These are phyloP conservation scores for Chaetomiaceae sp. DNA, from an alignment of 2,329 filamentous ascomycete species.

Conservation along the genomic window DNA sequence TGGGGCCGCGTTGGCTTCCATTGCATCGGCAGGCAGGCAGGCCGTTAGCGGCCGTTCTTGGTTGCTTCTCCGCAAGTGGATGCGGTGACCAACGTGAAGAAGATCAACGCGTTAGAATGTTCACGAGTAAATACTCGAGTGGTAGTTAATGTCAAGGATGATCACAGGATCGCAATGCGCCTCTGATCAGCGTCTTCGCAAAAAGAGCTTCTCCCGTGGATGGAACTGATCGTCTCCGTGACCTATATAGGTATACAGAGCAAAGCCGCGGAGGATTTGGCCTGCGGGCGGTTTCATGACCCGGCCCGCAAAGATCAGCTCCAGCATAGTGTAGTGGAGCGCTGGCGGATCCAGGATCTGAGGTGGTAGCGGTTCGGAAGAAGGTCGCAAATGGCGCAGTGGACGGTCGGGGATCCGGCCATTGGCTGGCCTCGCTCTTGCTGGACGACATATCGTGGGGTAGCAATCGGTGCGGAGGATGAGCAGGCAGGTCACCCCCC, in stretches of 20 bases:
- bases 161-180: too few species aligned
- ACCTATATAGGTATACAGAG: background rate
- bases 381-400: conserved; percentile 12
- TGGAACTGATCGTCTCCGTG: too few species aligned
- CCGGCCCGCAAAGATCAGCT: conserved; percentile 7
- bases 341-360: conserved; percentile 20
- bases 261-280: background rate
- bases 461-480: conserved; percentile 7
- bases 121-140: too few species aligned
- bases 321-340: conserved; percentile 1
- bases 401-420: conserved; percentile 4
- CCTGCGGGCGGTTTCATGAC: background rate
- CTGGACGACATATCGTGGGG: conserved; percentile 9
- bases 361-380: conserved; percentile 17
- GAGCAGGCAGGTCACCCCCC: background rate
- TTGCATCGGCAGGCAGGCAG: too few species aligned
- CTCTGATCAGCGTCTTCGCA: too few species aligned
- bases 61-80: too few species aligned
- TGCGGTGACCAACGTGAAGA: too few species aligned
- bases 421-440: conserved; percentile 1
- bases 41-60: too few species aligned
- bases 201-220: too few species aligned
- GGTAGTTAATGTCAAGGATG: too few species aligned
- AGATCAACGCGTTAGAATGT: too few species aligned
- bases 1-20: too few species aligned